Conservation (phyloP, 345 rosid genomes). For the Eucalyptus sideroxylon region DNA sequence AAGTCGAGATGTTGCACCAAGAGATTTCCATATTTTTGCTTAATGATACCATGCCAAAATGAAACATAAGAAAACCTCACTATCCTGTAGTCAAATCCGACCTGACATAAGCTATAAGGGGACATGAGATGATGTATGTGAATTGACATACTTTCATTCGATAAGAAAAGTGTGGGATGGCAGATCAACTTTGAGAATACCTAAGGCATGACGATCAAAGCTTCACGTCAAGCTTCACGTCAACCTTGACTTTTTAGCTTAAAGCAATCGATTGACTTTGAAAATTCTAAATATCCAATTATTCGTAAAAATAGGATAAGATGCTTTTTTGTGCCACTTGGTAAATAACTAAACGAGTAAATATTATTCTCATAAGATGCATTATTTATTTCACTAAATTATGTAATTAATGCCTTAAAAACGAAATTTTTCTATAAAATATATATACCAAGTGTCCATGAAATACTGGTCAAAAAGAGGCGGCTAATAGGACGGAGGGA, state of each 20-base stretch:
- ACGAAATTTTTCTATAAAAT: background rate
- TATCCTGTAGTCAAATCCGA: background rate
- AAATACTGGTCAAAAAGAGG: background rate
- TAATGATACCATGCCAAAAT: background rate
- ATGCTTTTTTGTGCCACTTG: background rate
- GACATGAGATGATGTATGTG: background rate
- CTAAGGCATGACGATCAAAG: background rate
- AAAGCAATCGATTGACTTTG: background rate
- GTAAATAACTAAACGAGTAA: background rate
- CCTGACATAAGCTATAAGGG: background rate
- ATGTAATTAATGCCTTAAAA: background rate
- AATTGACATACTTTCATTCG: background rate
- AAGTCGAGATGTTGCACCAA: background rate
- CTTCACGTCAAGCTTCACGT: too few species aligned
- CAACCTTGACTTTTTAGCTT: rapidly evolving
- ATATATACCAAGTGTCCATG: background rate
- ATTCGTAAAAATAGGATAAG: background rate
- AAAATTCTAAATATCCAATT: background rate
- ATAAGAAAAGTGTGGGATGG: background rate
- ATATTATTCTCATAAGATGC: background rate
- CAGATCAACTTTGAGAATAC: background rate
- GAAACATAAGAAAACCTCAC: background rate
- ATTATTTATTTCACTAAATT: background rate
- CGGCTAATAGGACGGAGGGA: background rate
- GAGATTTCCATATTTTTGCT: background rate